Base-by-base conservation (phyloP, 768 basidiomycete species). In the Fibroporia radiculosa region DNA sequence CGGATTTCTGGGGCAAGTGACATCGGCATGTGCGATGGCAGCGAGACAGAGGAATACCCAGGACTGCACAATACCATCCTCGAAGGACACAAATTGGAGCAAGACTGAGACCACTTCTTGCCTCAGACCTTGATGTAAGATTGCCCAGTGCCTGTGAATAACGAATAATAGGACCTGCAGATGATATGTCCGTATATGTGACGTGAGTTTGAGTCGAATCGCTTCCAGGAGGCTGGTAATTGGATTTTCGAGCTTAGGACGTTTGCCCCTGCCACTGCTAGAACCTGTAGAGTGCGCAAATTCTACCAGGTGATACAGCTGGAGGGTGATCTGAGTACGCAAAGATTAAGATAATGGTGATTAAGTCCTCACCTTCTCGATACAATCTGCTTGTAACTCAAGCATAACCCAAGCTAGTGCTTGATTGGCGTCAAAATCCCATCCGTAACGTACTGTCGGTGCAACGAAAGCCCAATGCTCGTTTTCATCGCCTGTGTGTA, bases 1-100 rank as follows among this genome's bases (percentile, higher is more conserved):
- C 19, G 60, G 51, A 2, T 22, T 29, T 35, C 51, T 42, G 20
- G 34, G 14, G 11, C 13, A 13, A 8, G 24, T 28, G 25, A 38
- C 42, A 20, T 78, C 74, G 4, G 74, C 68, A 52, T 71, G 61
- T 2, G 82, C 81, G 28, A 95, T 71, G 6, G 85, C 78, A 12
- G 86, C 83, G 33, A 92, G 67, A 56, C 80, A 86, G 24, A 95
- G 54, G 55, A 95, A 87, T 1, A 82, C 71, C 93, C 93, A 97
- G 2, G 81, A 82, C 55, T 95, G 93, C 1, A 86, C 65, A 3
- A 60, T 56, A 1, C 70, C 56, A 39, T 92, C 84, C 31, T 86
- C 80, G 22, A 73, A 65, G 3, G 79, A 71, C 25, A 93, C 66
- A 28, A 83, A 72, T 37, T 77, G 72, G 10, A 80, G 56, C 23